Conservation (phyloP, 352 stramenopile genomes). For the Peronospora tabacina region DNA sequence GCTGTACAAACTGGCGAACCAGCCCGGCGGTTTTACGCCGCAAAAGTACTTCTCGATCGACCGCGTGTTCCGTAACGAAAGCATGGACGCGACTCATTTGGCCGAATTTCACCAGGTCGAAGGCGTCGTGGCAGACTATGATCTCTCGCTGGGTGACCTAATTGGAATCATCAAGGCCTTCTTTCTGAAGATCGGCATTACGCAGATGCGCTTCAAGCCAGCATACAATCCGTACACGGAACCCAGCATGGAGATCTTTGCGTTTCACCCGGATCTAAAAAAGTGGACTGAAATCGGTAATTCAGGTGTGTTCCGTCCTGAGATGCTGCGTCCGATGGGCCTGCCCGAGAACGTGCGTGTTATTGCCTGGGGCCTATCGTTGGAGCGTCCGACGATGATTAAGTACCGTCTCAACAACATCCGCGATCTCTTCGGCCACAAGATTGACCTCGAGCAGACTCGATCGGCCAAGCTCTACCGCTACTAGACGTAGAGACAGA, state of each 20-base stretch:
- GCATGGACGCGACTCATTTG: constrained; percentile 99
- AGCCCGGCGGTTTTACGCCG: constrained; percentile 94
- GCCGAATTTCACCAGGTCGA: constrained; percentile 99
- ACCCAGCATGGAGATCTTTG: constrained; percentile 99
- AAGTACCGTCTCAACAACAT: constrained; percentile 99
- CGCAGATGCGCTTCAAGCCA: constrained; percentile 99
- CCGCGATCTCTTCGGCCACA: constrained; percentile 99
- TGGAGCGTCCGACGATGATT: constrained; percentile 99
- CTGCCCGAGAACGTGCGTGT: constrained; percentile 98
- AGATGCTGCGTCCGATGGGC: constrained; percentile 99
- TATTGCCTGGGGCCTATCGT: constrained; percentile 98
- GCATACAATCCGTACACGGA: constrained; percentile 99
- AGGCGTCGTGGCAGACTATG: constrained; percentile 97
- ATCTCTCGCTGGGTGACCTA: constrained; percentile 96
- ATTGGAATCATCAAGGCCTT: constrained; percentile 99
- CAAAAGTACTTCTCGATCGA: constrained; percentile 99
- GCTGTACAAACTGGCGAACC: constrained; percentile 95
- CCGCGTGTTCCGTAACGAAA: constrained; percentile 99
- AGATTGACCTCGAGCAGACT: constrained; percentile 95
- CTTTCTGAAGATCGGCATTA: constrained; percentile 97
- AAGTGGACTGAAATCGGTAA: constrained; percentile 99
- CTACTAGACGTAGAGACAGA: constrained; percentile 39
- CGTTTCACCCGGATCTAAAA: constrained; percentile 99
- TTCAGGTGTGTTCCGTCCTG: constrained; percentile 98
- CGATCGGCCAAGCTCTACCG: constrained; percentile 87